These are phyloP conservation scores for Reticulascus tulasneorum DNA, from an alignment of 2,329 filamentous ascomycete genomes.

Conservation along the genomic window DNA sequence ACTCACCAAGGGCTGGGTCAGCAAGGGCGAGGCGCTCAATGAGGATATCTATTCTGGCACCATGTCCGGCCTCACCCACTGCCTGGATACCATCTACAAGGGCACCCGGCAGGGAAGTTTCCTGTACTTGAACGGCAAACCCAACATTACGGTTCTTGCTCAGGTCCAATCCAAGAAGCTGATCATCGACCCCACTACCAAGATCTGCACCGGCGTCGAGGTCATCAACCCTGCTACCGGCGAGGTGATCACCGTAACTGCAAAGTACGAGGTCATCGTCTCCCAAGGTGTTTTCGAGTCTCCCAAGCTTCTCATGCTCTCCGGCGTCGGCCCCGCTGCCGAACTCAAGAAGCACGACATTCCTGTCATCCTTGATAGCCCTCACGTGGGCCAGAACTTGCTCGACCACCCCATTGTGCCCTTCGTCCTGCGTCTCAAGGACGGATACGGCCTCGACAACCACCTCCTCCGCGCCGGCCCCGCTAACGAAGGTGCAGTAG, in stretches of 20 bases:
- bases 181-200: constrained; percentile 47
- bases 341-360: constrained; percentile 27
- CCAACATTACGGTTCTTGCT: constrained; percentile 50
- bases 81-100: constrained; percentile 53
- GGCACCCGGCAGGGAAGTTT: constrained; percentile 50
- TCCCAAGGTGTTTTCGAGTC: constrained; percentile 36
- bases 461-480: constrained; percentile 32
- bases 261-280: constrained; percentile 35
- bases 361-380: constrained; percentile 25
- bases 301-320: constrained; percentile 38
- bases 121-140: constrained; percentile 46
- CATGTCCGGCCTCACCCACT: constrained; percentile 50
- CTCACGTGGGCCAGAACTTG: constrained; percentile 33
- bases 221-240: constrained; percentile 23
- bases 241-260: constrained; percentile 13
- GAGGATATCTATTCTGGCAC: constrained; percentile 54
- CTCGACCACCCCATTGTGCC: constrained; percentile 38
- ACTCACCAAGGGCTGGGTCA: constrained; percentile 48
- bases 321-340: constrained; percentile 30
- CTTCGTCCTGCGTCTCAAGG: constrained; percentile 41
- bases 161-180: constrained; percentile 47
- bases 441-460: constrained; percentile 35
- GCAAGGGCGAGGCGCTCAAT: constrained; percentile 43
- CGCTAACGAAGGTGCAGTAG: constrained; percentile 26
- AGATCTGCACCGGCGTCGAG: constrained; percentile 24